Percentiles rank a stretch among this genome's conserved stretches.
These are phyloP conservation scores for Eremomyces bilateralis DNA, from an alignment of 495 filamentous ascomycete genomes.

Conservation along the genomic window DNA sequence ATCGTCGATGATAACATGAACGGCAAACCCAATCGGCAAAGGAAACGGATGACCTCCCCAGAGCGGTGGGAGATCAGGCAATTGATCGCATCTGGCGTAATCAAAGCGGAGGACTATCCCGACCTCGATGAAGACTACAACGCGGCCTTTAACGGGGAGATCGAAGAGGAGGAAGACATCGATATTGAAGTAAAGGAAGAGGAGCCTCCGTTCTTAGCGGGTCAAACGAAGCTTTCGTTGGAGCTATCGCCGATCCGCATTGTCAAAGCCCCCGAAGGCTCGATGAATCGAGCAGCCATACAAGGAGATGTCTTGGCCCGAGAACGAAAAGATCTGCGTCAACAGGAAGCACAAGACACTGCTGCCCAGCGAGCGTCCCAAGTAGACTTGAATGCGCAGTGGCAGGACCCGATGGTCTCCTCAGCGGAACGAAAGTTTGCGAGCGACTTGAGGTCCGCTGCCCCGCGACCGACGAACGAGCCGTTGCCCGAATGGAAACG, in stretches of 20 bases:
- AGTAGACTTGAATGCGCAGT: conserved; percentile 75
- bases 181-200: conserved; percentile 95
- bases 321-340: conserved; percentile 69
- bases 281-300: conserved; percentile 88
- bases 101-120: conserved; percentile 77
- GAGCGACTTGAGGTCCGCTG: conserved; percentile 41
- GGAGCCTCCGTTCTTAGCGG: conserved; percentile 87
- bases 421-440: conserved; percentile 75
- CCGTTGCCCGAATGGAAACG: conserved; percentile 83
- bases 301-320: conserved; percentile 74
- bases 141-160: conserved; percentile 57
- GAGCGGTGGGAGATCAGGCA: conserved; percentile 96
- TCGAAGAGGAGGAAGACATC: conserved; percentile 90
- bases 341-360: conserved; percentile 70
- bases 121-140: conserved; percentile 91
- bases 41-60: conserved; percentile 86
- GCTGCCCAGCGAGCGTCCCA: conserved; percentile 56
- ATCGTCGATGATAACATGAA: conserved; percentile 40
- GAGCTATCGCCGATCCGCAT: conserved; percentile 90
- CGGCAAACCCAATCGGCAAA: conserved; percentile 32
- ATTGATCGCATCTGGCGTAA: conserved; percentile 81
- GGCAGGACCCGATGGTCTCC: conserved; percentile 88
- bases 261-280: conserved; percentile 92
- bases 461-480: conserved; percentile 35
- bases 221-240: conserved; percentile 87